phyloP scores from a whole-genome alignment of 805 yeast genomes.

The Nakazawaea ambrosiae region DNA sequence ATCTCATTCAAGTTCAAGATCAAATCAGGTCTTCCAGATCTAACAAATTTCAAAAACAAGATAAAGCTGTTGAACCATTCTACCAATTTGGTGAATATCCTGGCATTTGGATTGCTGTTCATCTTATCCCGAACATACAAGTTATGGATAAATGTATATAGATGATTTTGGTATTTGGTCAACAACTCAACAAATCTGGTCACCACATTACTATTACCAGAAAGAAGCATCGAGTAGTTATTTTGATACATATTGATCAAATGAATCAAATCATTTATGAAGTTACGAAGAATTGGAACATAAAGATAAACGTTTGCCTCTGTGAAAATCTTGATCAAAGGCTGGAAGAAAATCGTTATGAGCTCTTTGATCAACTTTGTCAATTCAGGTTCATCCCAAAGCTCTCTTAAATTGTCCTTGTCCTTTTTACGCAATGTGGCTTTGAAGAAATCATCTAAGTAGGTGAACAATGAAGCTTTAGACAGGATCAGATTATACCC shows the following conservation, averaged over 20 bases:
- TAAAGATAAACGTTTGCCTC: slow-evolving; percentile 61
- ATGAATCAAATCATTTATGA: slow-evolving; percentile 59
- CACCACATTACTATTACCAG: slow-evolving; percentile 50
- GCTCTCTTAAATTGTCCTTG: slow-evolving; percentile 61
- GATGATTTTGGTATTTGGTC: slow-evolving; percentile 62
- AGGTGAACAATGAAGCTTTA: slow-evolving; percentile 39
- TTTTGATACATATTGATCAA: slow-evolving; percentile 33
- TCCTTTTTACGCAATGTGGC: slow-evolving; percentile 65
- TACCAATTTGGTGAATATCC: slow-evolving; percentile 65
- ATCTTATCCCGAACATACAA: slow-evolving; percentile 74
- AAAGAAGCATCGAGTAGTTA: slow-evolving; percentile 14
- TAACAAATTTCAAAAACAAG: slow-evolving; percentile 56
- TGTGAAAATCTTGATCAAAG: slow-evolving; percentile 61
- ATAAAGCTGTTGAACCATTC: slow-evolving; percentile 69
- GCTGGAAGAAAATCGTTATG: slow-evolving; percentile 66
- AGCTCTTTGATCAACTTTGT: slow-evolving; percentile 69
- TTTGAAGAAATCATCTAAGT: slow-evolving; percentile 55
- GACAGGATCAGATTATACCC: slow-evolving; percentile 18
- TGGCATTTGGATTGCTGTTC: slow-evolving; percentile 20
- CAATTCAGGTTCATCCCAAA: slow-evolving; percentile 83
- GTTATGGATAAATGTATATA: slow-evolving; percentile 72
- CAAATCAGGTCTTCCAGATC: slow-evolving; percentile 29
- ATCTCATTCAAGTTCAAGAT: slow-evolving; percentile 39
- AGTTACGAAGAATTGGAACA: slow-evolving; percentile 53
- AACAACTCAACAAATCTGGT: slow-evolving; percentile 58